Conservation (phyloP, 305 asterid species). For the Salvia sclarea region DNA sequence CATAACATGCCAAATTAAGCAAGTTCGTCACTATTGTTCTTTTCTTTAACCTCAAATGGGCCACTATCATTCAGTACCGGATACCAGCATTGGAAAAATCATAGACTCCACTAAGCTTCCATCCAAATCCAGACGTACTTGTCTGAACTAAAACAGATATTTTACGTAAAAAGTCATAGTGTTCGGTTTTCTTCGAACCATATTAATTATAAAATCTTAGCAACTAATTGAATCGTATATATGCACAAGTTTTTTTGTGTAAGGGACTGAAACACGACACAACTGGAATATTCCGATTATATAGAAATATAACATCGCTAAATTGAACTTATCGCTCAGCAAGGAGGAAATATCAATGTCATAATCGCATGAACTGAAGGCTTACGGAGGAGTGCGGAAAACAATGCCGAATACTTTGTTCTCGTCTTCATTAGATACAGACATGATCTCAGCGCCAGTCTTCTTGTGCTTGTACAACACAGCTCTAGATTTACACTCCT, state of each 20-base stretch:
- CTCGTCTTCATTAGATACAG: constrained; percentile 91
- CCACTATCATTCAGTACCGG: not conserved
- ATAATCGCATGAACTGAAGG: constrained; percentile 4
- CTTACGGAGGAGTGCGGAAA: constrained; percentile 96
- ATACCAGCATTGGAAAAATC: not conserved
- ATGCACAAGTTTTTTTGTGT: not conserved
- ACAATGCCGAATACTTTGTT: constrained; percentile 96
- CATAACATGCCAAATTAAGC: not conserved
- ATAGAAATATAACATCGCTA: not conserved
- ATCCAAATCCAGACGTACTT: constrained; percentile 8
- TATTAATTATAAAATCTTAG: not conserved
- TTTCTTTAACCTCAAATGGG: constrained; percentile 13
- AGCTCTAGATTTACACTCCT: constrained; percentile 92
- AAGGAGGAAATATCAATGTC: not conserved
- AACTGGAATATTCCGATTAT: not conserved
- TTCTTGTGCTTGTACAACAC: constrained; percentile 91
- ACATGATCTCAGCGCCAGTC: constrained; percentile 95
- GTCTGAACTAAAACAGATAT: not conserved
- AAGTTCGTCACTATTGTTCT: not conserved
- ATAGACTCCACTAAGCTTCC: constrained; percentile 8
- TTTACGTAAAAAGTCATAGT: not conserved
- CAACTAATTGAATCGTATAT: not conserved
- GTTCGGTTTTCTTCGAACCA: constrained; percentile 9
- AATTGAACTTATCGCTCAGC: not conserved
- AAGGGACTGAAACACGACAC: constrained; percentile 1